These are phyloP conservation scores for Colletotrichum simmondsii DNA, from an alignment of 2,329 filamentous ascomycete genomes.

Conservation along the genomic window DNA sequence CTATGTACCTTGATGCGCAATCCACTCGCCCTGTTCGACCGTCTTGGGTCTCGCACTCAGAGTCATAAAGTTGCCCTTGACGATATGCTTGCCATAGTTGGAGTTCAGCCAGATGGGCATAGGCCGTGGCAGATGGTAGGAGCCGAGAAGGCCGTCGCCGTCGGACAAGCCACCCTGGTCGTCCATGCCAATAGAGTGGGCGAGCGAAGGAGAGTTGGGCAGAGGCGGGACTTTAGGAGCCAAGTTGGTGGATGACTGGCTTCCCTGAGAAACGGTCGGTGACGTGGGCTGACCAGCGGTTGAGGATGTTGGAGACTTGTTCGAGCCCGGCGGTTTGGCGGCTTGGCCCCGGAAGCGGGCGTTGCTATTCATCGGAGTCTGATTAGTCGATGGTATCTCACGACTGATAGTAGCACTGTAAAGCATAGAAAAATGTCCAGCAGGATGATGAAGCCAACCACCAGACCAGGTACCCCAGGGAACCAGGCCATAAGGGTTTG, in stretches of 20 bases:
- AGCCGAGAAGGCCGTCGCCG: constrained; percentile 66
- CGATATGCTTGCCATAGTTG: constrained; percentile 83
- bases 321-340: constrained; percentile 60
- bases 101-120: constrained; percentile 81
- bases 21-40: constrained; percentile 94
- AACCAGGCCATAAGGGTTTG: background rate
- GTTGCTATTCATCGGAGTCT: constrained; percentile 52
- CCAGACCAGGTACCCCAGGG: constrained; percentile 4
- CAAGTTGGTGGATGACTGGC: constrained; percentile 61
- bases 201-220: constrained; percentile 71
- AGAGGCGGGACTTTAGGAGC: constrained; percentile 71
- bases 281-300: constrained; percentile 60
- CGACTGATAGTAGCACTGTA: constrained; percentile 17
- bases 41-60: constrained; percentile 92
- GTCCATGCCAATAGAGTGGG: constrained; percentile 76
- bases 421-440: constrained; percentile 8
- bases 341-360: constrained; percentile 68
- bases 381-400: constrained; percentile 38
- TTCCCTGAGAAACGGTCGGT: constrained; percentile 59
- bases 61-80: constrained; percentile 98
- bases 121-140: constrained; percentile 73
- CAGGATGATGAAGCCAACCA: constrained; percentile 9
- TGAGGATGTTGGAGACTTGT: constrained; percentile 63
- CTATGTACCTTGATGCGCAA: constrained; percentile 87
- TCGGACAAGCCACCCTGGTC: constrained; percentile 61